phyloP scores from a whole-genome alignment of 1,139 yeast species.

The Scheffersomyces segobiensis region DNA sequence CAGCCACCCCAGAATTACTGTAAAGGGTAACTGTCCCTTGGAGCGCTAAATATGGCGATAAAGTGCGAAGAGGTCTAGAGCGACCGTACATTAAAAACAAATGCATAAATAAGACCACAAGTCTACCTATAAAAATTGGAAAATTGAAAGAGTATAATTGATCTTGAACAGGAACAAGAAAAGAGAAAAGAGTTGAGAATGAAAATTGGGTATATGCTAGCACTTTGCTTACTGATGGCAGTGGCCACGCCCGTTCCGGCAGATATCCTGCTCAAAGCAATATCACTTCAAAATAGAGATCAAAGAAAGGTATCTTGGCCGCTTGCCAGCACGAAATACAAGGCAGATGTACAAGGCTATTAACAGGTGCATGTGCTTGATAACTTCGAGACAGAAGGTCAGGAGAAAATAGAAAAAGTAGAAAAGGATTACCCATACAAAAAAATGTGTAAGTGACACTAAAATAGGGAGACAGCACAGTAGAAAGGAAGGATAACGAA shows the following conservation, averaged over 20 bases:
- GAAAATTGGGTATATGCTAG: not conserved
- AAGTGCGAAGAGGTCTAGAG: not conserved
- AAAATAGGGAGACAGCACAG: not conserved
- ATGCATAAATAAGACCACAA: no score
- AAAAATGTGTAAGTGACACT: not conserved
- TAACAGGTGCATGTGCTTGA: no score
- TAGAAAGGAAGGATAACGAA: not conserved
- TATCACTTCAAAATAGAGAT: not conserved
- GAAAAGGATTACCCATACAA: not conserved
- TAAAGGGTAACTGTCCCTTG: not conserved
- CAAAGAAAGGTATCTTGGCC: not conserved
- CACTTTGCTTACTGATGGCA: not conserved
- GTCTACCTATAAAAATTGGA: no score
- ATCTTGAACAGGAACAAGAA: not conserved
- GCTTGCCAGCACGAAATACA: not conserved
- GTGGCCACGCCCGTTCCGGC: constrained; percentile 29
- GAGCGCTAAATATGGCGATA: not conserved
- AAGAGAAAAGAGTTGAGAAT: not conserved
- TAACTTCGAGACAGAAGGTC: not conserved
- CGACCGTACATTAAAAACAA: not conserved
- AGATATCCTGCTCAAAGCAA: constrained; percentile 20
- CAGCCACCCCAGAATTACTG: not conserved
- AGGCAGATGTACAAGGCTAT: not conserved
- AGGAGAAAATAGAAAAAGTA: no score
- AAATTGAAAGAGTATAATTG: no score